Evolutionary conservation across 495 filamentous ascomycete species (phyloP).

Genomic region (Parathielavia hyrcaniae): DNA sequence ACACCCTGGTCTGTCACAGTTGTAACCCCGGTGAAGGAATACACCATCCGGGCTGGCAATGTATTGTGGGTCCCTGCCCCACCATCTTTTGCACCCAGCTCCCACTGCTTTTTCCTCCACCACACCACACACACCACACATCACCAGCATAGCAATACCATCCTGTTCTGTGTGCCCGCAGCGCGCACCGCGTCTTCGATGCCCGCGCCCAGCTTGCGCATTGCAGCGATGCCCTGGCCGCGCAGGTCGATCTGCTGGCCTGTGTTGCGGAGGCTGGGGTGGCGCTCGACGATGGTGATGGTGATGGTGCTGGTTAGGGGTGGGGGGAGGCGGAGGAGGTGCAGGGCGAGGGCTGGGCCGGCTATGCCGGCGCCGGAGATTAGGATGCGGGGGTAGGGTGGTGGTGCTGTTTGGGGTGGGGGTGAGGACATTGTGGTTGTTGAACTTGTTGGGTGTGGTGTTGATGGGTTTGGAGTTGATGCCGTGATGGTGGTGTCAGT

Average conservation of each 20-base stretch:
- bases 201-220: conserved; percentile 49
- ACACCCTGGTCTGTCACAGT: no score
- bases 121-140: no score
- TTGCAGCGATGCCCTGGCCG: conserved; percentile 42
- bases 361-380: conserved; percentile 35
- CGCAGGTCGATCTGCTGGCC: conserved; percentile 54
- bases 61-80: no score
- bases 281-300: conserved; percentile 52
- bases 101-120: no score
- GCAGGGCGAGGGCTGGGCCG: conserved; percentile 47
- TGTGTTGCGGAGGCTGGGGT: conserved; percentile 36
- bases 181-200: conserved; percentile 43
- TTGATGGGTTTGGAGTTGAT: neutral
- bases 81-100: no score
- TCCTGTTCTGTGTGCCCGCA: no score
- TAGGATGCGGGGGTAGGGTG: conserved; percentile 27
- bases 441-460: no score
- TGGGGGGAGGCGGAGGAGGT: conserved; percentile 39
- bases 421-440: no score
- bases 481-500: neutral
- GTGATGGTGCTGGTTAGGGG: conserved; percentile 22
- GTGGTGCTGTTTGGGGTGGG: neutral
- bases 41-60: no score
- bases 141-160: no score
- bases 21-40: no score